Evolutionary conservation across 1,284 basidiomycete genomes (phyloP), one percentile per base, ranked within the genome.

Genomic region (Malassezia yamatoensis): DNA sequence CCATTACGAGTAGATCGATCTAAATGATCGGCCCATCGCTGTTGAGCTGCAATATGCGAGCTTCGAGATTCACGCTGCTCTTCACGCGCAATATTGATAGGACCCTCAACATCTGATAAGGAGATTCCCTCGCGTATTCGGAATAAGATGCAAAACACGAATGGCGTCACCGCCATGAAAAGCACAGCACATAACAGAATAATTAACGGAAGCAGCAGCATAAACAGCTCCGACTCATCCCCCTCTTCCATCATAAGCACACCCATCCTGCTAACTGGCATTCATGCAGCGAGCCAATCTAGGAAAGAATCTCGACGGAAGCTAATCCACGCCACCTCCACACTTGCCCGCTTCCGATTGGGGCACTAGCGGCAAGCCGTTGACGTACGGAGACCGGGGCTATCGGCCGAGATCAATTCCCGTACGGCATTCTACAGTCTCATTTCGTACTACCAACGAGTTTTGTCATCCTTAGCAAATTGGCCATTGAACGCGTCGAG

Each of bases 141-240:
- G 12, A 68, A 65, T 43, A 72, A 37, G 24, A 73, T 61, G 50
- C 69, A 64, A 34, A 74, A 60, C 60, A 72, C 60, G 52, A 64
- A 45, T 18, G 51, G 48, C 48, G 61, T 62, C 48, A 74, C 66
- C 44, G 68, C 54, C 4, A 71, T 53, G 2, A 72, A 83, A 43
- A 96, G 83, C 64, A 98, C 85, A 1, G 89, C 90, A 34, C 87
- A 86, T 47, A 96, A 82, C 44, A 98, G 83, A 66, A 94, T 83
- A 68, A 87, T 81, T 60, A 88, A 81, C 20, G 85, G 73, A 1
- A 72, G 61, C 11, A 68, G 59, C 16, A 74, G 61, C n/a, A 64
- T 58, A 10, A 74, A 54, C 12, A 58, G 12, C 29, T 53, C 55
- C 5, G 55, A 15, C 24, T 38, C 44, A 21, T 49, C 47, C 20